A percentile compares a stretch with the other conserved stretches of the same genome.
These are phyloP conservation scores for Naganishia sp. DNA, from an alignment of 1,284 basidiomycete genomes.

Conservation along the genomic window DNA sequence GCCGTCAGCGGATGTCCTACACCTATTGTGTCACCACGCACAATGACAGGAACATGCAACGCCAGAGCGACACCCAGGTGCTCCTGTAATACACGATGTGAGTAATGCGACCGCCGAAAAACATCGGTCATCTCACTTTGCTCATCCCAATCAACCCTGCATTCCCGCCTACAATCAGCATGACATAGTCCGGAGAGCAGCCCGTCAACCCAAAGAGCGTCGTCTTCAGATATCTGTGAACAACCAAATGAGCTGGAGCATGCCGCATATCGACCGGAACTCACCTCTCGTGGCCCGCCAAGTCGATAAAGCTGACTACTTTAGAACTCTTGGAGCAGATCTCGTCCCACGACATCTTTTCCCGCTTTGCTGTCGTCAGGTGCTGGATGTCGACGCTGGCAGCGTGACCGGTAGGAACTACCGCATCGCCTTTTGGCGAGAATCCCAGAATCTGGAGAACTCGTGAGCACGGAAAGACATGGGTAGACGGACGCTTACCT, in stretches of 20 bases:
- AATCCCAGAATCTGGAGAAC: constrained; percentile 76
- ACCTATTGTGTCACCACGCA: background rate
- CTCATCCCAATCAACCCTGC: constrained; percentile 95
- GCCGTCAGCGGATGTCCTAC: background rate
- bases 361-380: constrained; percentile 61
- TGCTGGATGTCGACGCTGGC: constrained; percentile 65
- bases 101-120: background rate
- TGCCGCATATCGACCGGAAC: background rate
- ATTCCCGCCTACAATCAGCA: constrained; percentile 95
- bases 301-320: constrained; percentile 91
- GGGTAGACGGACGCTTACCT: constrained; percentile 56
- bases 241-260: background rate
- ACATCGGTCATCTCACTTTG: constrained; percentile 57
- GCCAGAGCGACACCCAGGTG: constrained; percentile 94
- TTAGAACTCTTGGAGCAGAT: constrained; percentile 90
- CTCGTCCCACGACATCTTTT: constrained; percentile 93
- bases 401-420: constrained; percentile 64
- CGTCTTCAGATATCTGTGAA: constrained; percentile 64
- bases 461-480: constrained; percentile 13
- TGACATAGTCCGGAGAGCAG: constrained; percentile 90
- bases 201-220: constrained; percentile 94
- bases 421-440: constrained; percentile 68
- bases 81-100: constrained; percentile 55
- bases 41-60: constrained; percentile 86
- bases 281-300: constrained; percentile 84